Conservation (phyloP, 352 stramenopile genomes). For the Globisporangium polare region DNA sequence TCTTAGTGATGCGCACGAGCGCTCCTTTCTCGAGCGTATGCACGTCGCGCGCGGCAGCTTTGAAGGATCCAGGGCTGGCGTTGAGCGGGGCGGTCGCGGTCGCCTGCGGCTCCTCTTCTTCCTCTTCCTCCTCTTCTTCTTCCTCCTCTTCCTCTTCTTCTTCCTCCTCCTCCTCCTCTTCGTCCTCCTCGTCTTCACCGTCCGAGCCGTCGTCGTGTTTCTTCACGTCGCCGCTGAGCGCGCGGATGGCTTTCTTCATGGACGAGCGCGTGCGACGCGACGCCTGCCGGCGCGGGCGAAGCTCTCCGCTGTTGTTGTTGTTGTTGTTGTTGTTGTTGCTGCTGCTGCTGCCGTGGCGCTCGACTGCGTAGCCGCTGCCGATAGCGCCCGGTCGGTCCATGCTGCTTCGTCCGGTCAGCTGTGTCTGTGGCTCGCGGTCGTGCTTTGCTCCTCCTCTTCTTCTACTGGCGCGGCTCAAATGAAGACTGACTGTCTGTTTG, state of each 20-base stretch:
- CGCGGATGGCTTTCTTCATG: constrained; percentile 28
- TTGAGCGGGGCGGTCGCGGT: neutral
- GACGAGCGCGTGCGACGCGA: constrained; percentile 37
- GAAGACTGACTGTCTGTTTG: constrained; percentile 9
- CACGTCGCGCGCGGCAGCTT: constrained; percentile 28
- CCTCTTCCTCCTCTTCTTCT: constrained; percentile 33
- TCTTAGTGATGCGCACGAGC: constrained; percentile 68
- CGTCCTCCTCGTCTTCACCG: constrained; percentile 37
- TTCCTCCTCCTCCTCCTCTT: constrained; percentile 51
- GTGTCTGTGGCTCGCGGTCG: neutral
- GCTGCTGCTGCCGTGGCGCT: neutral
- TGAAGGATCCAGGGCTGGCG: neutral
- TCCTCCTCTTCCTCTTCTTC: constrained; percentile 51
- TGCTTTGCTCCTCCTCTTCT: neutral
- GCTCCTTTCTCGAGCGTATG: constrained; percentile 52
- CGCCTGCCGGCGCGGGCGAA: constrained; percentile 31
- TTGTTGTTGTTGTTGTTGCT: no score
- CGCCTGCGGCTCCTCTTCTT: constrained; percentile 30
- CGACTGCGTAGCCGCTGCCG: constrained; percentile 1
- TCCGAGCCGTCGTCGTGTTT: constrained; percentile 22
- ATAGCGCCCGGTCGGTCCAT: constrained; percentile 6
- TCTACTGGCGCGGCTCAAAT: constrained; percentile 6
- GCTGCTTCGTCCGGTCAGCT: neutral
- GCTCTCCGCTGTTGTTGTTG: constrained; percentile 1
- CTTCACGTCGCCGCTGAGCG: neutral